Percentiles rank a stretch among this genome's conserved stretches.
Conservation (phyloP, 306 rosid genomes). For the Cucurbita moschata region DNA sequence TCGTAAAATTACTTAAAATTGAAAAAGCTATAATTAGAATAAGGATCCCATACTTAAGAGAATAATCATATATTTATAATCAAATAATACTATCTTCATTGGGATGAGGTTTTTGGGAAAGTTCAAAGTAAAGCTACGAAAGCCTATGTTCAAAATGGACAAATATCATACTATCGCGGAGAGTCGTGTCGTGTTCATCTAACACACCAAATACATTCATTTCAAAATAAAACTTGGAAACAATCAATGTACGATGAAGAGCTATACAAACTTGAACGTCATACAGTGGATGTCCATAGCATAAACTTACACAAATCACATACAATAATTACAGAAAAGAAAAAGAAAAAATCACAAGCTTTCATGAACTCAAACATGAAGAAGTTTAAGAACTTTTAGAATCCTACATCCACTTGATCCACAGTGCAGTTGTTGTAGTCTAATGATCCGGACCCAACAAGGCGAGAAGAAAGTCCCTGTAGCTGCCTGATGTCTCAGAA, state of each 20-base stretch:
- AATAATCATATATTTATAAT: too few species aligned
- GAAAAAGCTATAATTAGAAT: too few species aligned
- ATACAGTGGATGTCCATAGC: not conserved
- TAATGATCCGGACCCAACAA: slow-evolving; percentile 28
- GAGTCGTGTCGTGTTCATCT: too few species aligned
- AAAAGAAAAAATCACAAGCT: not conserved
- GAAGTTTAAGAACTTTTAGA: not conserved
- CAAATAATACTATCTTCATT: too few species aligned
- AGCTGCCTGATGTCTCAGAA: slow-evolving; percentile 67
- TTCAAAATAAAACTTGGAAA: not conserved
- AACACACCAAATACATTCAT: not conserved
- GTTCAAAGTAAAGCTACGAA: too few species aligned
- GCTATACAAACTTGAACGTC: not conserved
- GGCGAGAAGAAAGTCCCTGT: slow-evolving; percentile 51
- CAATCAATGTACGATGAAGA: not conserved
- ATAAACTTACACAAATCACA: not conserved
- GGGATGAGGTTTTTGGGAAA: too few species aligned
- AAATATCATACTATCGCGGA: too few species aligned
- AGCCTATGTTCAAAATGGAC: too few species aligned
- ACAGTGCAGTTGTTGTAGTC: not conserved
- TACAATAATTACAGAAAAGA: not conserved
- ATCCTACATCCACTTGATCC: not conserved
- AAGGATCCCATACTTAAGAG: too few species aligned
- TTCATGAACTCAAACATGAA: not conserved
- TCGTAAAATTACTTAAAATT: too few species aligned